These are phyloP conservation scores for Erodium texanum DNA, from an alignment of 441 rosid species.

Conservation along the genomic window DNA sequence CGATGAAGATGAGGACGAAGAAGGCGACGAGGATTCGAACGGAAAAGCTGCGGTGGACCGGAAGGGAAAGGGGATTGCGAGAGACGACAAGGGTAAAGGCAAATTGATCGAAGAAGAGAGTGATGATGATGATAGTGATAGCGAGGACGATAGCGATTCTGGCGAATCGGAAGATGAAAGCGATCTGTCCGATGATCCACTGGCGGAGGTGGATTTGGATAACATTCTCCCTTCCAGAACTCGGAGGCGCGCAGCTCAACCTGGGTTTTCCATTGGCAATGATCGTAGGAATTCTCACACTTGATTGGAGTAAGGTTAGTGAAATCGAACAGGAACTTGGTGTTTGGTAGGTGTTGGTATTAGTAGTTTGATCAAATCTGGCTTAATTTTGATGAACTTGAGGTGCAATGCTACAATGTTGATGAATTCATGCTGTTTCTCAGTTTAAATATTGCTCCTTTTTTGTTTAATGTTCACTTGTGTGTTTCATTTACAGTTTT, in stretches of 20 bases:
- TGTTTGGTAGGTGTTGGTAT: not conserved
- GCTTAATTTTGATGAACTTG: not conserved
- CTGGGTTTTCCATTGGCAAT: conserved; percentile 42
- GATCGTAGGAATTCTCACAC: conserved; percentile 8
- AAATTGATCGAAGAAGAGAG: conserved; percentile 34
- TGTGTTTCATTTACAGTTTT: not conserved
- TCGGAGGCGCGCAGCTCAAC: not conserved
- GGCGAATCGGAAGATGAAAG: conserved; percentile 40
- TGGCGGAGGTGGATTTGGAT: conserved; percentile 89
- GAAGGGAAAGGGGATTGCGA: conserved; percentile 67
- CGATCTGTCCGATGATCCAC: conserved; percentile 77
- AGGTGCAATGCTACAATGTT: not conserved
- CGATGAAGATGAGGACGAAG: conserved; percentile 16
- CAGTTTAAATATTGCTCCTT: not conserved
- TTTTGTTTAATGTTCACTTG: not conserved
- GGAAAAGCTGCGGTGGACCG: conserved; percentile 33
- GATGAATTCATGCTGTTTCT: not conserved
- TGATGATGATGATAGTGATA: conserved; percentile 34
- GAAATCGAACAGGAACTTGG: not conserved
- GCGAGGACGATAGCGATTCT: conserved; percentile 26
- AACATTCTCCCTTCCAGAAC: not conserved
- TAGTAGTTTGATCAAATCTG: not conserved
- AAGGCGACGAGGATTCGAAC: conserved; percentile 25
- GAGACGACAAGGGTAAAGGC: conserved; percentile 44
- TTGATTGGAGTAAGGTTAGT: not conserved